Conservation (phyloP, 805 yeast species). For the Candida anglica region DNA sequence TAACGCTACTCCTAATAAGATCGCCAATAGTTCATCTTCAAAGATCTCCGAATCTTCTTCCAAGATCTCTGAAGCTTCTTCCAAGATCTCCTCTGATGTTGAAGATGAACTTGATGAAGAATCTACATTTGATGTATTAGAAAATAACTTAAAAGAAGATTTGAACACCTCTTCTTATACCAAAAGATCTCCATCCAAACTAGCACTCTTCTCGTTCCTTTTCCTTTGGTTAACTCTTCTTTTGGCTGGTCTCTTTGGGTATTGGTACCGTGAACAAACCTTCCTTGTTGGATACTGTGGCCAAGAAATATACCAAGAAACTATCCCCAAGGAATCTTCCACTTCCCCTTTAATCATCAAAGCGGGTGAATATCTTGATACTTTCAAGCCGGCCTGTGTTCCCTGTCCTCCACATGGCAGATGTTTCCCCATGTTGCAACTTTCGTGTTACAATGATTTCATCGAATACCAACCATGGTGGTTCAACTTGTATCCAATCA, state of each 20-base stretch:
- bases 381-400: conserved; percentile 58
- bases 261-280: conserved; percentile 66
- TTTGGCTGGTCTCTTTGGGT: conserved; percentile 34
- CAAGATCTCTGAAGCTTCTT: no score
- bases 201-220: no score
- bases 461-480: conserved; percentile 50
- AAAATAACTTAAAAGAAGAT: no score
- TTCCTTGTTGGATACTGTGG: conserved; percentile 74
- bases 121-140: no score
- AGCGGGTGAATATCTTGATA: conserved; percentile 44
- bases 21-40: no score
- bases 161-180: no score
- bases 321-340: conserved; percentile 27
- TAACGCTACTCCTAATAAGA: no score
- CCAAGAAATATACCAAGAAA: conserved; percentile 44
- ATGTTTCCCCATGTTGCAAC: conserved; percentile 57
- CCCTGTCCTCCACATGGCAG: conserved; percentile 80
- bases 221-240: conserved; percentile 32
- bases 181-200: neutral
- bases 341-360: conserved; percentile 24
- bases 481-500: conserved; percentile 54
- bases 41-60: no score
- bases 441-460: conserved; percentile 72
- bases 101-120: no score
- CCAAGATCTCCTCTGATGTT: no score